Conservation (phyloP, 139 green algal species). For the Pleodorina starrii region DNA sequence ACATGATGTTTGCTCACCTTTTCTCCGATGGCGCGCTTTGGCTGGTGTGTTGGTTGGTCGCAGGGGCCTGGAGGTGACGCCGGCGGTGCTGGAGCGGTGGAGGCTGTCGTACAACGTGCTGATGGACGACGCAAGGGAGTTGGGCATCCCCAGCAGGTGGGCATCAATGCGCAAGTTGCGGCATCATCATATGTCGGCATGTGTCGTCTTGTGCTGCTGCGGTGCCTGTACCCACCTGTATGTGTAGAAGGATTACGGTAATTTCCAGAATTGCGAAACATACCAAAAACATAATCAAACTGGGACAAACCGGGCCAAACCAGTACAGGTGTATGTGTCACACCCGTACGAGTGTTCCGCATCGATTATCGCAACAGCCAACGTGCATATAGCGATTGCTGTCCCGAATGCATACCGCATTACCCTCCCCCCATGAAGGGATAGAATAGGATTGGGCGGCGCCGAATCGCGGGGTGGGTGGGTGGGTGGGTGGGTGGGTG, state of each 20-base stretch:
- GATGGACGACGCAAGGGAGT: neutral
- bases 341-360: too few relatives aligned
- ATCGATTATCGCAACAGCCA: too few relatives aligned
- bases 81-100: conserved; percentile 30
- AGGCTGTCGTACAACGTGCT: neutral
- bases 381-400: too few relatives aligned
- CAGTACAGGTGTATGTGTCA: too few relatives aligned
- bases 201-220: neutral
- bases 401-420: too few relatives aligned
- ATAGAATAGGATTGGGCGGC: too few relatives aligned
- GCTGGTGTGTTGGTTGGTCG: too few relatives aligned
- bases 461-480: too few relatives aligned
- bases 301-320: neutral
- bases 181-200: neutral
- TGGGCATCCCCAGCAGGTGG: conserved; percentile 24
- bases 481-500: too few relatives aligned
- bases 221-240: neutral
- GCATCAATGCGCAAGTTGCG: neutral
- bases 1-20: too few relatives aligned
- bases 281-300: neutral
- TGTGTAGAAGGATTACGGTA: neutral
- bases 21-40: too few relatives aligned
- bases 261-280: neutral
- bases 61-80: neutral
- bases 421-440: too few relatives aligned